Conservation (phyloP, 345 rosid species). For the Salix dunnii region DNA sequence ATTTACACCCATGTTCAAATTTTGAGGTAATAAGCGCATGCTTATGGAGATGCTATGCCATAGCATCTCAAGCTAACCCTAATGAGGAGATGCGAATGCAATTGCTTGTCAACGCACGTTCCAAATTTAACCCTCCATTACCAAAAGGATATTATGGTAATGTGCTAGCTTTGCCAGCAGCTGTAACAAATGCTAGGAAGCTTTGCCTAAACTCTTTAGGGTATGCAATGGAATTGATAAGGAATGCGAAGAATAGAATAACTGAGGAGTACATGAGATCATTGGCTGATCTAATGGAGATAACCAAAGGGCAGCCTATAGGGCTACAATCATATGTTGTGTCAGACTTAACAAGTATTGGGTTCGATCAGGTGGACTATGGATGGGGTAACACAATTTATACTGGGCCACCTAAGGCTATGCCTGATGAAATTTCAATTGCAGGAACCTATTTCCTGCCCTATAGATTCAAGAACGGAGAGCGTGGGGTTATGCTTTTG, state of each 20-base stretch:
- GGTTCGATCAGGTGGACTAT: constrained; percentile 26
- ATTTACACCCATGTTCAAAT: not conserved
- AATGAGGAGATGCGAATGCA: constrained; percentile 10
- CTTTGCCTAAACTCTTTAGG: not conserved
- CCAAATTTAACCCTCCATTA: constrained; percentile 8
- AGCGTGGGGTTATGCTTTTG: constrained; percentile 14
- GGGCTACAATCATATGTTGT: constrained; percentile 12
- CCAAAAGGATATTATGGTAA: constrained; percentile 21
- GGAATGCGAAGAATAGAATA: not conserved
- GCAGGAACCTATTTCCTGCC: not conserved
- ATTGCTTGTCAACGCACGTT: constrained; percentile 1
- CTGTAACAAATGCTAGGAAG: constrained; percentile 9
- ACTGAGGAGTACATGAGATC: constrained; percentile 27
- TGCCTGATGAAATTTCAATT: not conserved
- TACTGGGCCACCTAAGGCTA: constrained; percentile 19
- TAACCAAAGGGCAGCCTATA: constrained; percentile 21
- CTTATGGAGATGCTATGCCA: constrained; percentile 22
- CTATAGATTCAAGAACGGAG: constrained; percentile 9
- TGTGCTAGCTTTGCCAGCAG: constrained; percentile 13
- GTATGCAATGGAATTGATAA: constrained; percentile 15
- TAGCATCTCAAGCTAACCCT: constrained; percentile 6
- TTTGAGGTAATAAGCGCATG: constrained; percentile 7
- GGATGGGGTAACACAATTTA: constrained; percentile 31
- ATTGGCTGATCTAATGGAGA: constrained; percentile 18
- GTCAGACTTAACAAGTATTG: constrained; percentile 19